Evolutionary conservation across 176 grass and related monocot species (phyloP).

Genomic region (Oryza nivara): DNA sequence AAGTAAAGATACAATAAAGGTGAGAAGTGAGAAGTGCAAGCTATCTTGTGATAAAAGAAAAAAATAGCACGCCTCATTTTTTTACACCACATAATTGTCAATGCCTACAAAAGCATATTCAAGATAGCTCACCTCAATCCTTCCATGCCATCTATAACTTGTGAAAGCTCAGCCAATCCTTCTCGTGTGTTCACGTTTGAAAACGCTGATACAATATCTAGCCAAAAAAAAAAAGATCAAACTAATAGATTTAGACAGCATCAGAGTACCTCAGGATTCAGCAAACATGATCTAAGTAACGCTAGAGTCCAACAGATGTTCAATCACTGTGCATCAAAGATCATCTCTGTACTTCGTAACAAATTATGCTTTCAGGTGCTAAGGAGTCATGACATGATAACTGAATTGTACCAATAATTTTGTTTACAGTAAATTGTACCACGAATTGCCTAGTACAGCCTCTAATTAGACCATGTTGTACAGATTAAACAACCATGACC

Average conservation of each 20-base stretch:
- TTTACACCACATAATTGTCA: slow-evolving; percentile 10
- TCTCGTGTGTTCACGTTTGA: slow-evolving; percentile 44
- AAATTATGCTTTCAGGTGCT: slow-evolving; percentile 5
- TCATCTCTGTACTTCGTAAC: not conserved
- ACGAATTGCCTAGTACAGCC: not conserved
- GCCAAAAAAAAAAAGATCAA: slow-evolving; percentile 32
- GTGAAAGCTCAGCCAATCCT: slow-evolving; percentile 61
- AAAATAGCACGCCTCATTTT: not conserved
- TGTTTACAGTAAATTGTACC: not conserved
- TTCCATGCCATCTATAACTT: slow-evolving; percentile 56
- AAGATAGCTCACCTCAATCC: slow-evolving; percentile 58
- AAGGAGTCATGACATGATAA: not conserved
- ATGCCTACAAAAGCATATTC: slow-evolving; percentile 10
- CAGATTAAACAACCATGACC: not conserved
- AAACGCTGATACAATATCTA: slow-evolving; percentile 67
- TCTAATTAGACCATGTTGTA: not conserved
- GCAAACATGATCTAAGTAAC: not conserved
- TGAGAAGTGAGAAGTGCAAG: slow-evolving; percentile 23
- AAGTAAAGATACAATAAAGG: slow-evolving; percentile 3
- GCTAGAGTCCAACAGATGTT: not conserved
- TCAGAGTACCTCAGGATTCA: not conserved
- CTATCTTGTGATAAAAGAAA: not conserved
- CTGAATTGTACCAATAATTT: slow-evolving; percentile 1
- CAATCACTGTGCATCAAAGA: not conserved
- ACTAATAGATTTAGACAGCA: slow-evolving; percentile 19